A percentile compares a stretch with the other conserved stretches of the same genome.
Conservation (phyloP, 139 green algal genomes). For the Closterium sp. region DNA sequence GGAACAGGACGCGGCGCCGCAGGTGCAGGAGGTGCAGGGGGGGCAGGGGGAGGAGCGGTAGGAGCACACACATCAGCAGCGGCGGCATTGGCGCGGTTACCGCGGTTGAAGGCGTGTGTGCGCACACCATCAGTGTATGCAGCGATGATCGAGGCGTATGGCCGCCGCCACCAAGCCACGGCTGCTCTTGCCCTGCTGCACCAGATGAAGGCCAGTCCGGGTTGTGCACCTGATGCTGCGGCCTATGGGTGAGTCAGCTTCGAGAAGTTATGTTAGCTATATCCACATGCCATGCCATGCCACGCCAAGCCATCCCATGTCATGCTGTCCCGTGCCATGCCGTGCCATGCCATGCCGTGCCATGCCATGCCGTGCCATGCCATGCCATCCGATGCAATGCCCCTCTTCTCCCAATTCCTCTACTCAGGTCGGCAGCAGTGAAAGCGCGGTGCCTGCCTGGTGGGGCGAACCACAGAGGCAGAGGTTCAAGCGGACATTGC, state of each 20-base stretch:
- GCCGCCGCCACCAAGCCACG: background rate
- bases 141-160: background rate
- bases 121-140: background rate
- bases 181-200: background rate
- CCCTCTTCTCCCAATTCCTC: no score
- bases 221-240: background rate
- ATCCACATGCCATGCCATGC: no score
- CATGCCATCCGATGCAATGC: slow-evolving; percentile 18
- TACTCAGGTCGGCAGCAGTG: background rate
- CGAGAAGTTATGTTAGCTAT: no score
- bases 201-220: background rate
- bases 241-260: background rate
- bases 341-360: slow-evolving; percentile 14
- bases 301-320: background rate
- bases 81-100: background rate
- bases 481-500: background rate
- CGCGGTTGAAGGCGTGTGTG: background rate
- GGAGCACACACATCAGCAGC: background rate
- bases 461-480: background rate
- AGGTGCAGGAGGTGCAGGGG: no score
- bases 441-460: background rate
- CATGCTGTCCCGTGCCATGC: background rate
- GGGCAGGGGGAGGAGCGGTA: no score
- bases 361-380: slow-evolving; percentile 24
- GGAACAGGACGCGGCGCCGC: no score